Evolutionary conservation across 1,139 yeast genomes (phyloP), one percentile per base, ranked within the genome.

Genomic region (Eremothecium coryli): DNA sequence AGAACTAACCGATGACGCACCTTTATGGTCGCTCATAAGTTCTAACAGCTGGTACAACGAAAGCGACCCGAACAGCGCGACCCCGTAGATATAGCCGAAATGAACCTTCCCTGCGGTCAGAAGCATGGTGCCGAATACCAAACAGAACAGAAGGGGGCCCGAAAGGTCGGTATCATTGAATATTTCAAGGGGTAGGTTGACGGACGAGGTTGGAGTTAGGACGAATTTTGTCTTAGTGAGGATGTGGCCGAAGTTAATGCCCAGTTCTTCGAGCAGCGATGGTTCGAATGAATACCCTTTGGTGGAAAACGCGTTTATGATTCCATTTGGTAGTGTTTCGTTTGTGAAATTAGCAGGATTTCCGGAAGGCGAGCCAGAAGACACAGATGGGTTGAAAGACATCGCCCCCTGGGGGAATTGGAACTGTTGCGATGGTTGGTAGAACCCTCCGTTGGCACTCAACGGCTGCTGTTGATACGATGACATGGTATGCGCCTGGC

Each of bases 41-140:
- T 82, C 85, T 56, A 93, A 79, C 41, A 93, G 67, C 46, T 73
- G 73, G 59, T 88, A 96, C 48, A 86, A 72, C 26, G 94, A 76
- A 12, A 85, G 54, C 2, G 94, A 82, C 10, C 99, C 99, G 48
- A 88, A 77, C 33, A 93, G 64, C 1, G 96, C 98, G 29, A 90
- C 94, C 18, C 98, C 98, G 53, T 90, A 90, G 36, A 90, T 84
- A 59, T 93, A 93, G 3, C 98, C 97, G 57, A 90, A 90, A 57
- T 90, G 97, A 13, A 88, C 85, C 55, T 88, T 90, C 10, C 99
- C 98, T 1, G 94, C 67, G 31, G 86, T 65, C 37, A 88, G 64
- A 35, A 93, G 63, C 42, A 82, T 74, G 1, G 86, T 71, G n/a
- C 96, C 98, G 56, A 88, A 88, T 38, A 86, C 60, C 38, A 90